phyloP scores from a whole-genome alignment of 2,329 filamentous ascomycete genomes.

The Aspergillus ibericus region DNA sequence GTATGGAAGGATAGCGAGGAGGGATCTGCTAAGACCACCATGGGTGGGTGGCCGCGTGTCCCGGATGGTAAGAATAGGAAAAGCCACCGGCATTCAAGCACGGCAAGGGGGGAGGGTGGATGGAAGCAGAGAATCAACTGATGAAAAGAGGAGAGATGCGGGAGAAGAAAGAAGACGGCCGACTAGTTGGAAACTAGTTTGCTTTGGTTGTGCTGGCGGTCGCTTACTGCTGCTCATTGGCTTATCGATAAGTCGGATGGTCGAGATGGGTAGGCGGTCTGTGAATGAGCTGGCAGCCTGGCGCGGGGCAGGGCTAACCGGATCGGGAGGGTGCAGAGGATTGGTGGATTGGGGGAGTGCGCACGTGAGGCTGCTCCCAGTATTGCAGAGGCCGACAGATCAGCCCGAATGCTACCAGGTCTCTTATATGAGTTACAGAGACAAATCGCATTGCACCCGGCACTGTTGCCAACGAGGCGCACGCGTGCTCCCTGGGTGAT shows the following conservation, averaged over 20 bases:
- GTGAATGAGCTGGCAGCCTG: neutral
- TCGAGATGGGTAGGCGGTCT: neutral
- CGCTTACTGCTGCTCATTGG: neutral
- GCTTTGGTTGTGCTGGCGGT: neutral
- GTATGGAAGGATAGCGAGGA: neutral
- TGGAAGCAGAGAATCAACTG: neutral
- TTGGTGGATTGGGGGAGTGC: neutral
- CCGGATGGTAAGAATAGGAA: neutral
- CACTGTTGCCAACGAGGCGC: too few relatives aligned
- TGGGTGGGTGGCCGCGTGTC: neutral
- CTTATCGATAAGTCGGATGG: neutral
- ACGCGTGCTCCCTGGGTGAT: too few relatives aligned
- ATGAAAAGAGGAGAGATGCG: neutral
- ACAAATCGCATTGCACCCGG: too few relatives aligned
- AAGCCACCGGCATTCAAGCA: neutral
- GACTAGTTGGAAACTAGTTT: neutral
- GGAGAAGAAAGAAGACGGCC: neutral
- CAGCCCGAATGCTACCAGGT: too few relatives aligned
- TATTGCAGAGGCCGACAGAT: too few relatives aligned
- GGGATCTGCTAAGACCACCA: neutral
- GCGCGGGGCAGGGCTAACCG: neutral
- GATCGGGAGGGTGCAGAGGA: neutral
- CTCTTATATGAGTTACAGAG: too few relatives aligned
- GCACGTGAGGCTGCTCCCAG: too few relatives aligned
- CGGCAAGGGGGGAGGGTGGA: neutral